Evolutionary conservation across 768 basidiomycete genomes (phyloP).

Genomic region (Agrocybe praecox): DNA sequence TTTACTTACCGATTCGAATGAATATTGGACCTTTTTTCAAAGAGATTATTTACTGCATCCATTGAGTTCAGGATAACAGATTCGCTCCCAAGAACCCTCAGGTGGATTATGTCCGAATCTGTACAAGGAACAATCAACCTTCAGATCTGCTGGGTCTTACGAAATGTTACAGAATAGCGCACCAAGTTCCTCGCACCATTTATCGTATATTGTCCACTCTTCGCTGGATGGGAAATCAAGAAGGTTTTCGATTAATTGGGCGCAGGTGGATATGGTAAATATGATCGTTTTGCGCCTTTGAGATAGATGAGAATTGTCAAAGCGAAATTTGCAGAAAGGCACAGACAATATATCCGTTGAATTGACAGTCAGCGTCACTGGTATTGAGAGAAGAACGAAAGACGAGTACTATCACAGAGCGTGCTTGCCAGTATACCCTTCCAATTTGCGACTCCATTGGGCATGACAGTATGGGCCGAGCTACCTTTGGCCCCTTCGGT

Average conservation of each 20-base stretch:
- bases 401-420: too few species aligned
- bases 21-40: conserved; percentile 41
- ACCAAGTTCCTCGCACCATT: not conserved
- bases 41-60: conserved; percentile 36
- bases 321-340: too few species aligned
- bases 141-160: too few species aligned
- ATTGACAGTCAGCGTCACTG: too few species aligned
- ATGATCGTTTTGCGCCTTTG: not conserved
- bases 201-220: not conserved
- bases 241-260: not conserved
- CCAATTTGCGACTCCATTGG: too few species aligned
- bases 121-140: too few species aligned
- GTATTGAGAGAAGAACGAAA: too few species aligned
- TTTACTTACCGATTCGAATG: conserved; percentile 39
- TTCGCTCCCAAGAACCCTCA: conserved; percentile 29
- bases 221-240: not conserved
- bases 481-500: too few species aligned
- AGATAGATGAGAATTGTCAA: too few species aligned
- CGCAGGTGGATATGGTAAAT: not conserved
- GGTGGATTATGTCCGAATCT: conserved; percentile 27
- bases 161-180: not conserved
- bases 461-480: too few species aligned
- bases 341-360: too few species aligned
- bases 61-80: conserved; percentile 38
- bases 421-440: too few species aligned